phyloP scores from a whole-genome alignment of 73 alveolate species.

The Uronychia binucleata region DNA sequence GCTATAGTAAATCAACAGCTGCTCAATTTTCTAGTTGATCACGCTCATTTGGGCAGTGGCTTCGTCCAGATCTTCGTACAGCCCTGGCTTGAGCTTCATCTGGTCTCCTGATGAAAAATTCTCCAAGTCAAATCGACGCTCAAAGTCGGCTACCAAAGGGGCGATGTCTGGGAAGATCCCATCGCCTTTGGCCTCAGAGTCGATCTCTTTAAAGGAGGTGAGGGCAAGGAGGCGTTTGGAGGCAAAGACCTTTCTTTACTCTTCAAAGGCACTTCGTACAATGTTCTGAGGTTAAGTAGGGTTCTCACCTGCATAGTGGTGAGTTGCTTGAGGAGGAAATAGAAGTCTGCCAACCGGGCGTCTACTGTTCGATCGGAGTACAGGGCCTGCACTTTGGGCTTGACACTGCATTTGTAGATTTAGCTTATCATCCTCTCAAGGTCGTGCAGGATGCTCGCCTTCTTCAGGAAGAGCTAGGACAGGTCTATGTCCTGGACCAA shows the following conservation, averaged over 20 bases:
- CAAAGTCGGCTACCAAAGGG: too few species aligned
- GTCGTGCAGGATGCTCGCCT: conserved; percentile 59
- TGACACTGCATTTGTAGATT: conserved; percentile 70
- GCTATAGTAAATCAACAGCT: neutral
- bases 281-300: neutral
- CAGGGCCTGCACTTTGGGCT: conserved; percentile 52
- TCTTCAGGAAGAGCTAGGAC: conserved; percentile 50
- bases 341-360: conserved; percentile 59
- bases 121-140: too few species aligned
- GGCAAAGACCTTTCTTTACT: too few species aligned
- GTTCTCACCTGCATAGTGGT: neutral
- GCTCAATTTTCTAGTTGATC: too few species aligned
- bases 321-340: conserved; percentile 26
- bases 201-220: too few species aligned
- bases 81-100: too few species aligned
- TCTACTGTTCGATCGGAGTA: conserved; percentile 56
- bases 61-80: too few species aligned
- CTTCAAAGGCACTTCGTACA: neutral
- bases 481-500: conserved; percentile 28
- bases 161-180: too few species aligned
- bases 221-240: too few species aligned
- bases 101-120: too few species aligned
- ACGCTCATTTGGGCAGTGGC: too few species aligned
- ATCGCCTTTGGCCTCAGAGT: too few species aligned
- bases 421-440: conserved; percentile 62